Percentiles rank a stretch among this genome's conserved stretches.
These are phyloP conservation scores for Madurella fahalii DNA, from an alignment of 2,329 filamentous ascomycete species.

Conservation along the genomic window DNA sequence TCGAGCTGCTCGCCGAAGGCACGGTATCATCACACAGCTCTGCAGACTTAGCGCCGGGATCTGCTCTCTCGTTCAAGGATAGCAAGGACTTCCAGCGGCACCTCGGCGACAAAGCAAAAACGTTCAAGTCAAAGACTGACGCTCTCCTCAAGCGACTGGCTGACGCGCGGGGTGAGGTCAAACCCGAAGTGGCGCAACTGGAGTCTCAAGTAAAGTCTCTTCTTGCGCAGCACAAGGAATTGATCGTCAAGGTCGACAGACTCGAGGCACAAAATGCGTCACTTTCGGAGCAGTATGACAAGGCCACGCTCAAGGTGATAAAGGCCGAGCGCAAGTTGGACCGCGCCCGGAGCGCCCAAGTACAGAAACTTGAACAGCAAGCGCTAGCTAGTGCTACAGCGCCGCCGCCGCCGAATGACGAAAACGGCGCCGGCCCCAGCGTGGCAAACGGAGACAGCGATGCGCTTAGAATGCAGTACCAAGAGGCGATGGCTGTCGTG, in stretches of 20 bases:
- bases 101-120: conserved; percentile 68
- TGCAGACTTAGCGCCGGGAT: conserved; percentile 52
- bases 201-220: conserved; percentile 72
- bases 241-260: conserved; percentile 70
- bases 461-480: conserved; percentile 70
- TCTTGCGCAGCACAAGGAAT: conserved; percentile 77
- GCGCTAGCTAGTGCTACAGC: conserved; percentile 65
- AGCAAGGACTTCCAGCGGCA: conserved; percentile 75
- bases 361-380: conserved; percentile 88
- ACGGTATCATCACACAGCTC: conserved; percentile 41
- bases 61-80: conserved; percentile 58
- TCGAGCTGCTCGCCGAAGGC: conserved; percentile 55
- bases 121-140: conserved; percentile 71
- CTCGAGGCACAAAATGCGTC: conserved; percentile 76
- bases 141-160: conserved; percentile 59
- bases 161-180: conserved; percentile 48
- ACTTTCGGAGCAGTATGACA: conserved; percentile 80
- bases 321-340: conserved; percentile 94
- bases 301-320: conserved; percentile 85
- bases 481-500: conserved; percentile 71
- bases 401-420: conserved; percentile 42
- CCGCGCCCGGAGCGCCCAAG: conserved; percentile 79
- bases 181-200: conserved; percentile 67
- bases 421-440: conserved; percentile 44
- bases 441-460: conserved; percentile 47